phyloP scores from a whole-genome alignment of 768 basidiomycete genomes.

The Lentinula lateritia region DNA sequence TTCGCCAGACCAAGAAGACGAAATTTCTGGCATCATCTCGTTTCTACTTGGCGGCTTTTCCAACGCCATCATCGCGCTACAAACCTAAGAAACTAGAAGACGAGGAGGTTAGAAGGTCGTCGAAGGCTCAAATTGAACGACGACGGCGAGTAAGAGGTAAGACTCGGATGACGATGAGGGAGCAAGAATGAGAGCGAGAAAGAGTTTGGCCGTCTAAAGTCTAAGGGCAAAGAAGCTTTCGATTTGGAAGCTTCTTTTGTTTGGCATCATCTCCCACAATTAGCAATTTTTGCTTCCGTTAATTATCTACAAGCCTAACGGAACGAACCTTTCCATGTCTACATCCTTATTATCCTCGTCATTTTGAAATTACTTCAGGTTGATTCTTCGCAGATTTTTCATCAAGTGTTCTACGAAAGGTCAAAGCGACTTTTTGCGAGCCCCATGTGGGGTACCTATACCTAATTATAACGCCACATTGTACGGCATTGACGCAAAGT shows the following conservation, averaged over 20 bases:
- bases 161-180: background rate
- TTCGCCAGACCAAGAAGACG: constrained; percentile 3
- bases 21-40: background rate
- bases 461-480: too few species aligned
- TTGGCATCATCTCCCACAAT: background rate
- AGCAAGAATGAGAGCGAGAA: background rate
- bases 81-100: background rate
- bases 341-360: too few species aligned
- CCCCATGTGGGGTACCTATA: too few species aligned
- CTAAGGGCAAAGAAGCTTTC: background rate
- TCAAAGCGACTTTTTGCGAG: too few species aligned
- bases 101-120: background rate
- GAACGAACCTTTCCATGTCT: too few species aligned
- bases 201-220: background rate
- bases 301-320: too few species aligned
- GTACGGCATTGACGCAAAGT: too few species aligned
- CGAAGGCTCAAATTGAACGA: background rate
- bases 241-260: background rate
- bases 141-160: background rate
- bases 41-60: background rate
- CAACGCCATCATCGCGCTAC: background rate
- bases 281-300: too few species aligned
- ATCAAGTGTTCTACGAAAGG: too few species aligned
- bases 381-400: too few species aligned
- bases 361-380: too few species aligned